Conservation (phyloP, 805 yeast genomes). For the Wickerhamomyces mucosus region DNA sequence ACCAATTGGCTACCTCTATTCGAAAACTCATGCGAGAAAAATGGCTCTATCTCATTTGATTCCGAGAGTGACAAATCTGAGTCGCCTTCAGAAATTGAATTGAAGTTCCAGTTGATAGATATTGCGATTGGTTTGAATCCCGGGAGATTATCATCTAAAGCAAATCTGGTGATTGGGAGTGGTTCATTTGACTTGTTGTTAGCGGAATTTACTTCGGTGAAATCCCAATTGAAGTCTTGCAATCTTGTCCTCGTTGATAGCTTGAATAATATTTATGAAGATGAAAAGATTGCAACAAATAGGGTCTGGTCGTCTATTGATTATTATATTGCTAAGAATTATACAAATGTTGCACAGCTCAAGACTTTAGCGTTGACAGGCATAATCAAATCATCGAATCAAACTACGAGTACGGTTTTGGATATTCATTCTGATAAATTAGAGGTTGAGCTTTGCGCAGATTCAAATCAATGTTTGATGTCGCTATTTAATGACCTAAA, state of each 20-base stretch:
- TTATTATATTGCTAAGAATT: conserved; percentile 39
- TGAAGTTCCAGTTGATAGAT: conserved; percentile 29
- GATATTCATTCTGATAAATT: conserved; percentile 39
- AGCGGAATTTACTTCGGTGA: conserved; percentile 26
- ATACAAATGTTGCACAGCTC: conserved; percentile 38
- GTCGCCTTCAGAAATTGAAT: conserved; percentile 7
- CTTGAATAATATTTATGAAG: conserved; percentile 23
- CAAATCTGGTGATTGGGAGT: conserved; percentile 38
- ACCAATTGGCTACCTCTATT: conserved; percentile 47
- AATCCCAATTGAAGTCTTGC: conserved; percentile 39
- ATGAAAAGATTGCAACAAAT: conserved; percentile 19
- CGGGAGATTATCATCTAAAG: conserved; percentile 44
- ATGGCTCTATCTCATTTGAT: no score
- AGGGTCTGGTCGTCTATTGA: conserved; percentile 34
- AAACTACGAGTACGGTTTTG: conserved; percentile 21
- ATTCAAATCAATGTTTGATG: conserved; percentile 63
- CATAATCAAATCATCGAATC: conserved; percentile 21
- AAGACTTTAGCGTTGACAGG: conserved; percentile 20
- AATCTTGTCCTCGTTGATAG: conserved; percentile 61
- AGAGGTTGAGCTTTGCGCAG: conserved; percentile 64
- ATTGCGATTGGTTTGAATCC: conserved; percentile 59
- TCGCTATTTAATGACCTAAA: conserved; percentile 67
- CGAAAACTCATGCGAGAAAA: conserved; percentile 15
- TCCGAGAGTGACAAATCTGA: no score
- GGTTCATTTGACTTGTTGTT: conserved; percentile 44